Percentiles rank a stretch among this genome's conserved stretches.
These are phyloP conservation scores for Aspergillus luchuensis DNA, from an alignment of 2,329 filamentous ascomycete species.

Conservation along the genomic window DNA sequence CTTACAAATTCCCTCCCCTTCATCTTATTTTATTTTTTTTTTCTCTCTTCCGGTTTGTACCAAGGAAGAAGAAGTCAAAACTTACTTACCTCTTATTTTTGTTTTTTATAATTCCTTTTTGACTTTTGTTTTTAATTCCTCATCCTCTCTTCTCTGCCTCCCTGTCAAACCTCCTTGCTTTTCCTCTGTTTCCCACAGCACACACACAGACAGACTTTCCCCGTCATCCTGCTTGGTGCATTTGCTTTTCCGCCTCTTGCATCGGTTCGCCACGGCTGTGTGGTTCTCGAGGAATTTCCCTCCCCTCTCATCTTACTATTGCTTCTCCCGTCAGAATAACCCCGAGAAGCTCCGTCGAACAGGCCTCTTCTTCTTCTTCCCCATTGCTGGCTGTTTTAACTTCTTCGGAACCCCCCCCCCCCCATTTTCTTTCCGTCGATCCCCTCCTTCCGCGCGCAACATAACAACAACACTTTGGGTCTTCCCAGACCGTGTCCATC, in stretches of 20 bases:
- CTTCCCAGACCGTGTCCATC: neutral
- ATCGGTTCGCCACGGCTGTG: neutral
- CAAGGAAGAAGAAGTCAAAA: too few relatives aligned
- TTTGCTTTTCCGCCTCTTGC: neutral
- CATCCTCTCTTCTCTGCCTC: neutral
- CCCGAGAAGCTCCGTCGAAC: constrained; percentile 12
- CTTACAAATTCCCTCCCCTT: neutral
- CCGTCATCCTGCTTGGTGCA: neutral
- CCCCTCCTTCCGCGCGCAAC: neutral
- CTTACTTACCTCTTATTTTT: too few relatives aligned
- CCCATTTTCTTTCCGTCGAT: neutral
- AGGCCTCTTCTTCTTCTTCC: neutral
- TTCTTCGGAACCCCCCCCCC: constrained; percentile 7
- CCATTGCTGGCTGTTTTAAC: constrained; percentile 3
- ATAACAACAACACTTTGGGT: neutral
- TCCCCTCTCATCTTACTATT: neutral
- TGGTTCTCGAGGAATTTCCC: neutral
- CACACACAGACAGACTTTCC: neutral
- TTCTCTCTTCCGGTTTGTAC: neutral
- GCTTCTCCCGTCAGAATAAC: constrained; percentile 2
- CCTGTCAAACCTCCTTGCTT: neutral
- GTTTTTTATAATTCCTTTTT: neutral
- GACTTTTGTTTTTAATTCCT: neutral
- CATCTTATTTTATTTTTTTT: too few relatives aligned
- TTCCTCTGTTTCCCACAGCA: neutral